Percentiles rank a stretch among this genome's conserved stretches.
phyloP scores from a whole-genome alignment of 495 filamentous ascomycete species.

The Clohesyomyces aquaticus region DNA sequence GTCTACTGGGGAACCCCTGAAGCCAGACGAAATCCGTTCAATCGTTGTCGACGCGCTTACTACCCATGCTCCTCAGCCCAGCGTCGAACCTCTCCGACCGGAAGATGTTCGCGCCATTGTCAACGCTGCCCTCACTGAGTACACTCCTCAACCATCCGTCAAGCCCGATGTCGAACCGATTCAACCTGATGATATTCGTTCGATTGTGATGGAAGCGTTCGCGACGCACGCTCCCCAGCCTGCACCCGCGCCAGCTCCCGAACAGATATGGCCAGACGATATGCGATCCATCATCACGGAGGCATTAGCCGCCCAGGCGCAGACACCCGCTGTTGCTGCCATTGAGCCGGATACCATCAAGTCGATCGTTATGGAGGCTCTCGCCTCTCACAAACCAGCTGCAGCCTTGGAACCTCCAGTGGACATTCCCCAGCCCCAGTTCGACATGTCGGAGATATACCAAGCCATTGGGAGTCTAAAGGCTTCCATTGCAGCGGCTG shows the following conservation, averaged over 20 bases:
- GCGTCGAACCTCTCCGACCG: slow-evolving; percentile 51
- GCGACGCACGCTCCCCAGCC: slow-evolving; percentile 56
- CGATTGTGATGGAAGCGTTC: slow-evolving; percentile 73
- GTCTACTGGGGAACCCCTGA: slow-evolving; percentile 24
- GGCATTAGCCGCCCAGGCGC: slow-evolving; percentile 13
- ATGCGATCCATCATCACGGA: slow-evolving; percentile 28
- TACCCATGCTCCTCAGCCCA: slow-evolving; percentile 50
- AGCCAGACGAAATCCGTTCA: slow-evolving; percentile 20
- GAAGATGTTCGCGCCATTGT: slow-evolving; percentile 82
- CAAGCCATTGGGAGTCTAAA: slow-evolving; percentile 64
- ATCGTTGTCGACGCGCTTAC: slow-evolving; percentile 22
- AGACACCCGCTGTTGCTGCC: slow-evolving; percentile 17
- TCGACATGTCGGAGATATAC: slow-evolving; percentile 54
- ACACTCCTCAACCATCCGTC: slow-evolving; percentile 5
- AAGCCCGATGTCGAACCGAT: neutral
- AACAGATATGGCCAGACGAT: slow-evolving; percentile 23
- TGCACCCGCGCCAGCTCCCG: slow-evolving; percentile 5
- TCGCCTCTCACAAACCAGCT: slow-evolving; percentile 36
- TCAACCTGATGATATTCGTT: slow-evolving; percentile 75
- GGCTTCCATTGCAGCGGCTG: slow-evolving; percentile 48
- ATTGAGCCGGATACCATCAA: slow-evolving; percentile 75
- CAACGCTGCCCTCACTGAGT: slow-evolving; percentile 61
- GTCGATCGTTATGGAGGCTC: slow-evolving; percentile 71
- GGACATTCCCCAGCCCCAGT: slow-evolving; percentile 35
- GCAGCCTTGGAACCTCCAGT: slow-evolving; percentile 21